A percentile compares a stretch with the other conserved stretches of the same genome.
Evolutionary conservation across 2,329 filamentous ascomycete genomes (phyloP).

Genomic region (Xylariaceae sp.): DNA sequence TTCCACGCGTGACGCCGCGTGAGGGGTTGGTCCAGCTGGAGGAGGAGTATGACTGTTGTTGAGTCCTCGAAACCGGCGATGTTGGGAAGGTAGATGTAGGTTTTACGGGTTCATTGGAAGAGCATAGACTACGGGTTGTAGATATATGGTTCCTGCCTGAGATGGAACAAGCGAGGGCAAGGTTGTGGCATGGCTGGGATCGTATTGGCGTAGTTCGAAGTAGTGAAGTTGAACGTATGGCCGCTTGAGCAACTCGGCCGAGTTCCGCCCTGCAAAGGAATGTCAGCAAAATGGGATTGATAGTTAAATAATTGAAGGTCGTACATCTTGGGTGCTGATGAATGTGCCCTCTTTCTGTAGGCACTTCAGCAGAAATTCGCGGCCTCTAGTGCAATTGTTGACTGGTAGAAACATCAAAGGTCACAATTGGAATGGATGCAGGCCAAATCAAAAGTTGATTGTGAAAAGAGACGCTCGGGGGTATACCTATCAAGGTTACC

Average conservation of each 20-base stretch:
- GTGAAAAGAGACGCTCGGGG: too few species aligned
- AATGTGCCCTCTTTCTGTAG: not conserved
- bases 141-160: conserved; percentile 27
- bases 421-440: too few species aligned
- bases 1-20: not conserved
- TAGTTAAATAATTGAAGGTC: not conserved
- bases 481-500: too few species aligned
- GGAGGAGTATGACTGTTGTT: conserved; percentile 19
- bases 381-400: not conserved
- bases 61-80: conserved; percentile 6
- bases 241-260: conserved; percentile 35
- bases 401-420: not conserved
- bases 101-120: conserved; percentile 2
- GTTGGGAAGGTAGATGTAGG: not conserved
- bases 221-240: conserved; percentile 33
- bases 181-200: conserved; percentile 25
- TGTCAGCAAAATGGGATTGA: conserved; percentile 8
- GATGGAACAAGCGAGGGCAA: conserved; percentile 6
- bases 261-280: conserved; percentile 36
- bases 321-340: conserved; percentile 31
- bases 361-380: not conserved
- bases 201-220: conserved; percentile 32
- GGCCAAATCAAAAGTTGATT: too few species aligned
- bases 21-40: conserved; percentile 22
- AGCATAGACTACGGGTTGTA: conserved; percentile 19